Base-by-base conservation (phyloP, 345 rosid genomes). In the Eucalyptus sp. region DNA sequence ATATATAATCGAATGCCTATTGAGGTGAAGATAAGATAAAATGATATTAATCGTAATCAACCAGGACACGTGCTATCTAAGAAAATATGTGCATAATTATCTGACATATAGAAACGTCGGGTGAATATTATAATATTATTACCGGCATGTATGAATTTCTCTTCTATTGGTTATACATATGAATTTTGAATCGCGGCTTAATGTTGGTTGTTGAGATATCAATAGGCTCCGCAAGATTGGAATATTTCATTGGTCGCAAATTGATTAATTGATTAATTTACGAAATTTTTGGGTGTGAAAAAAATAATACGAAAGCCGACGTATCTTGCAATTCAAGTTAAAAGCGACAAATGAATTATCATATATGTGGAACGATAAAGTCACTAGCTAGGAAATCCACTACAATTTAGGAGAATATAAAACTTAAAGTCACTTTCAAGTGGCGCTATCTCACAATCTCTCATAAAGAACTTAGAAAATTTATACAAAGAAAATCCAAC, bases 31-130 rank as follows among this genome's bases (percentile, higher is more conserved):
- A 62, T 64, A n/a, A 29, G 37, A 64, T n/a, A n/a, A 29, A 1
- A 15, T 31, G 9, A 66, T 15, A 66, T 41, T 3, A 8, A 4
- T 31, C 2, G 17, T n/a, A 31, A 31, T 31, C 4, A 31, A 31
- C 4, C 0, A 7, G 1, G 0, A 7, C 17, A 0, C 3, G 43
- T 18, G 4, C 41, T 14, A n/a, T 31, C 15, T 4, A 66, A 31
- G 1, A 17, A 0, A 3, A n/a, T 1, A 66, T 31, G 15, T 7
- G 41, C 22, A n/a, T n/a, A 16, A 31, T 31, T 3, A 1, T n/a
- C 2, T 15, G 2, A 15, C 6, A 31, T 66, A 31, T 31, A 66
- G 3, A 8, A 1, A 31, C 2, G 2, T 15, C 5, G 1, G 17
- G 43, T 4, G 4, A 29, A 31, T 66, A 4, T 66, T 3, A 4